Conservation (phyloP, 768 basidiomycete genomes). For the Mycena maculata region DNA sequence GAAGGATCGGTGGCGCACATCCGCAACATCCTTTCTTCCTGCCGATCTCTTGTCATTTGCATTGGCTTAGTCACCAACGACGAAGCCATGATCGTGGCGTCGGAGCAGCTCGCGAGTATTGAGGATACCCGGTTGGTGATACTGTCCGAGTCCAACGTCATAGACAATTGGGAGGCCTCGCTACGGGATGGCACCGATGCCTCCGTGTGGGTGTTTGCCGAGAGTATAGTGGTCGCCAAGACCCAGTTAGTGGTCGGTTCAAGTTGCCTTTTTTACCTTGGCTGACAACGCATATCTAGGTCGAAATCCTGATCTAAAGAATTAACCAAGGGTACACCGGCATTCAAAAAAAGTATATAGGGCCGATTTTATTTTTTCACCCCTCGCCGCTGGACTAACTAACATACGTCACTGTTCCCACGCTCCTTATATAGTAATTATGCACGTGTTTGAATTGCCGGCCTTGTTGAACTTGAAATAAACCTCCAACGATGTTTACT, state of each 20-base stretch:
- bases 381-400: too few species aligned
- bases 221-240: constrained; percentile 35
- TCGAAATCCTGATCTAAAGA: not conserved
- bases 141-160: constrained; percentile 37
- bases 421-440: too few species aligned
- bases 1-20: constrained; percentile 27
- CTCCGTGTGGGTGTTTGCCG: constrained; percentile 40
- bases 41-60: constrained; percentile 36
- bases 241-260: constrained; percentile 26
- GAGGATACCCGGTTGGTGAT: constrained; percentile 37
- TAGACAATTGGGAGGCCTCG: constrained; percentile 41
- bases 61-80: constrained; percentile 39
- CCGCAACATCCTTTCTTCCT: constrained; percentile 35
- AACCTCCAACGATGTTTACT: too few species aligned
- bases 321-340: too few species aligned
- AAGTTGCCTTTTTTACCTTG: not conserved
- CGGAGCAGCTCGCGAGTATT: constrained; percentile 29
- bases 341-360: too few species aligned
- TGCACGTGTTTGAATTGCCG: too few species aligned
- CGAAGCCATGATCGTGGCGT: constrained; percentile 32
- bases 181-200: constrained; percentile 33
- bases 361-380: too few species aligned
- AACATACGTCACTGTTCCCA: too few species aligned
- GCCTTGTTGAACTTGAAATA: too few species aligned
- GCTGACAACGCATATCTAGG: not conserved